Evolutionary conservation across 2,329 filamentous ascomycete genomes (phyloP).

Genomic region (Sordariomycetes sp.): DNA sequence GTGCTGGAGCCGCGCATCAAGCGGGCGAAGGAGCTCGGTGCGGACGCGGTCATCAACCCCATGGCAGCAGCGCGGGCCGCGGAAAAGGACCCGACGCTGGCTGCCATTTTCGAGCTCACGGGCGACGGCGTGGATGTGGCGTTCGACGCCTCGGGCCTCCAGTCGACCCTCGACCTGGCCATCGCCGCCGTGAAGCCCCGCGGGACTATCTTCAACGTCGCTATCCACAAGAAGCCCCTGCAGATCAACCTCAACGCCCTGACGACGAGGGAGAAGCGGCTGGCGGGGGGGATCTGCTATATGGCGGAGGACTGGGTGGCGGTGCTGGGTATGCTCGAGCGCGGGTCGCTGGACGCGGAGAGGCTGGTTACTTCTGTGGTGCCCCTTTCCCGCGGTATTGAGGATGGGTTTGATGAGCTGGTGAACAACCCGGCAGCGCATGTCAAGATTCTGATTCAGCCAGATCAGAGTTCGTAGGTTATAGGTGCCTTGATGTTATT

Average conservation of each 20-base stretch:
- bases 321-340: too few relatives aligned
- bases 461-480: not conserved
- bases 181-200: not conserved
- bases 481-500: too few relatives aligned
- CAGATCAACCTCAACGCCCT: not conserved
- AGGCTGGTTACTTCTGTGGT: not conserved
- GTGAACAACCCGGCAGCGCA: not conserved
- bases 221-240: not conserved
- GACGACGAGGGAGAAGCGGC: not conserved
- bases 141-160: not conserved
- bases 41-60: not conserved
- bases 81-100: not conserved
- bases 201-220: not conserved
- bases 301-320: not conserved
- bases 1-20: not conserved
- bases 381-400: not conserved
- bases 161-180: not conserved
- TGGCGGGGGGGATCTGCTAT: not conserved
- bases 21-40: not conserved
- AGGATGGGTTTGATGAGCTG: not conserved
- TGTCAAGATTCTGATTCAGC: not conserved
- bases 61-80: not conserved
- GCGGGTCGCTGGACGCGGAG: too few relatives aligned
- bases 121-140: not conserved
- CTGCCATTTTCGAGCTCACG: not conserved